phyloP scores from a whole-genome alignment of 208 protist genomes.

The Blastocrithidia nonstop region DNA sequence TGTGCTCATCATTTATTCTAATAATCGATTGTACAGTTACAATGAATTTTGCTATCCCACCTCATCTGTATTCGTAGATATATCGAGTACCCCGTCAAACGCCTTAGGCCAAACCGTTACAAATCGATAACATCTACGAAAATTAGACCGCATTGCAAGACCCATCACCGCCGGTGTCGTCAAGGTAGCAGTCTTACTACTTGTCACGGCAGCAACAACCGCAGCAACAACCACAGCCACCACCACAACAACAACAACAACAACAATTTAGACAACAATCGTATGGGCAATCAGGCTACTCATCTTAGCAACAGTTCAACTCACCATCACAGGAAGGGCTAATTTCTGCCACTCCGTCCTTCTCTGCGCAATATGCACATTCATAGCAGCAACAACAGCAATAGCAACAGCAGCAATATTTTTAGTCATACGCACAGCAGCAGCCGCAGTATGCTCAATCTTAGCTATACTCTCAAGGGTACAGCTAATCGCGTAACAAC shows the following conservation, averaged over 20 bases:
- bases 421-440: conserved; percentile 5
- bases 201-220: conserved; percentile 5
- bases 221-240: not conserved
- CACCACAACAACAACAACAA: not conserved
- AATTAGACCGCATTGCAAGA: conserved; percentile 44
- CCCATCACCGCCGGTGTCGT: conserved; percentile 5
- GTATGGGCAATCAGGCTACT: not conserved
- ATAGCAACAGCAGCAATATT: conserved; percentile 3
- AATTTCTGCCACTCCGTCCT: too few species aligned
- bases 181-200: conserved; percentile 8
- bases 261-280: conserved; percentile 7
- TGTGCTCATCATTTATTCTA: too few species aligned
- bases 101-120: too few species aligned
- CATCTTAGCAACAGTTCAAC: too few species aligned
- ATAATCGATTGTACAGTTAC: too few species aligned
- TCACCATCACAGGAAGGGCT: too few species aligned
- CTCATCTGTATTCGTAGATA: conserved; percentile 6
- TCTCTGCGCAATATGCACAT: conserved; percentile 1
- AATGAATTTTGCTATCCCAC: conserved; percentile 12
- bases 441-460: conserved; percentile 8
- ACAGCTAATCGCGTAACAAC: too few species aligned
- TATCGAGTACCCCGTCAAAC: not conserved
- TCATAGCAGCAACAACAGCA: conserved; percentile 10
- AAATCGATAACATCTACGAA: too few species aligned
- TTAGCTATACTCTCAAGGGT: too few species aligned